Conservation (phyloP, 306 rosid species). For the Glycine tomentella region DNA sequence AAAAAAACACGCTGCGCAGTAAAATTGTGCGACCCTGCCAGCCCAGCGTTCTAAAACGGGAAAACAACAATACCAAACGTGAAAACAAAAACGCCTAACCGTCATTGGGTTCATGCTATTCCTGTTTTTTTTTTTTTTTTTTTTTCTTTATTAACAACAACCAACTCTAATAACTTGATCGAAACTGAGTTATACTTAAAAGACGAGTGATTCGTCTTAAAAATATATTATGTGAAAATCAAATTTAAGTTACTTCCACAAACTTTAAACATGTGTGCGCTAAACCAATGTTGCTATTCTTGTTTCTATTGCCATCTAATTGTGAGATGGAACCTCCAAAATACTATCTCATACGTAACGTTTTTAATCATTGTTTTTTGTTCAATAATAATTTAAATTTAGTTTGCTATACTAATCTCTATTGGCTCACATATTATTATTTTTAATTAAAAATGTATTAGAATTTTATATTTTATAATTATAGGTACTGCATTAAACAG, state of each 20-base stretch:
- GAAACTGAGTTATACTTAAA: too few species aligned
- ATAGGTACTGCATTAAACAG: not conserved
- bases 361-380: not conserved
- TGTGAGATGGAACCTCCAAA: not conserved
- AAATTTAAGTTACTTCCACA: too few species aligned
- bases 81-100: constrained; percentile 35
- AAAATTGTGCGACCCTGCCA: constrained; percentile 8
- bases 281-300: too few species aligned
- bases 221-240: too few species aligned
- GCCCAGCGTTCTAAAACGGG: not conserved
- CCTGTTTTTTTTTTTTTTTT: too few species aligned
- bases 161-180: too few species aligned
- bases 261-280: too few species aligned
- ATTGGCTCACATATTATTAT: too few species aligned
- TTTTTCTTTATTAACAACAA: too few species aligned
- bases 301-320: not conserved
- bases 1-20: constrained; percentile 12
- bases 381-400: not conserved
- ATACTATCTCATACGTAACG: not conserved
- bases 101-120: not conserved
- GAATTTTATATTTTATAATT: too few species aligned
- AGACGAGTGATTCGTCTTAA: too few species aligned
- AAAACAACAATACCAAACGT: constrained; percentile 7
- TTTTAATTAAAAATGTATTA: too few species aligned
- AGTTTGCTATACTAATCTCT: not conserved